A percentile compares a stretch with the other conserved stretches of the same genome.
Evolutionary conservation across 768 basidiomycete genomes (phyloP).

Genomic region (Amanita muscaria): DNA sequence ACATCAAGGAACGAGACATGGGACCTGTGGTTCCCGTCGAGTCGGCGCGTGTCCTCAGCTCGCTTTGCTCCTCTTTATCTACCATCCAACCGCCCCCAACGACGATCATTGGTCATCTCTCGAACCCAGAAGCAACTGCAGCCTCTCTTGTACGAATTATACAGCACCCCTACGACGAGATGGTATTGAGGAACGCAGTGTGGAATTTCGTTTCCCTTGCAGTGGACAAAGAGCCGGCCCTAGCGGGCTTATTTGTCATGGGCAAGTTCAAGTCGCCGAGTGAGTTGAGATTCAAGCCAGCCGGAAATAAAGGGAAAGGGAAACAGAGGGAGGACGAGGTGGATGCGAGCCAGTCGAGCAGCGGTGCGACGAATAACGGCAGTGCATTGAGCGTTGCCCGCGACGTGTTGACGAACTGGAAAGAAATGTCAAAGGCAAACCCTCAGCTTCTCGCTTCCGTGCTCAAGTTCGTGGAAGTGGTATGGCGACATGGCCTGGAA

Average conservation of each 20-base stretch:
- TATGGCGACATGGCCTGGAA: slow-evolving; percentile 76
- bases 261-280: slow-evolving; percentile 55
- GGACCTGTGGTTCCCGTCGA: slow-evolving; percentile 55
- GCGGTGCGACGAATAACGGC: slow-evolving; percentile 28
- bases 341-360: slow-evolving; percentile 26
- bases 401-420: slow-evolving; percentile 61
- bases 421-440: slow-evolving; percentile 66
- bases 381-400: slow-evolving; percentile 65
- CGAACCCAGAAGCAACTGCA: slow-evolving; percentile 66
- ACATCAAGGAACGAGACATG: slow-evolving; percentile 56
- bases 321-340: slow-evolving; percentile 28
- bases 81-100: slow-evolving; percentile 51
- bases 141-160: slow-evolving; percentile 60
- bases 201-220: slow-evolving; percentile 82
- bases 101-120: slow-evolving; percentile 70
- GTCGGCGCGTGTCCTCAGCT: slow-evolving; percentile 57
- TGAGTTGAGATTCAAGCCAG: slow-evolving; percentile 28
- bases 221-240: slow-evolving; percentile 79
- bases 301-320: slow-evolving; percentile 15
- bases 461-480: slow-evolving; percentile 64
- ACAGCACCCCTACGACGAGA: slow-evolving; percentile 74
- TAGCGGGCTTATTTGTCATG: slow-evolving; percentile 69
- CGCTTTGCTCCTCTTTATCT: slow-evolving; percentile 59
- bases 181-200: slow-evolving; percentile 58
- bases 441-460: slow-evolving; percentile 69